Conservation (phyloP, 1,284 basidiomycete genomes). For the Hemileccinum hortonii region DNA sequence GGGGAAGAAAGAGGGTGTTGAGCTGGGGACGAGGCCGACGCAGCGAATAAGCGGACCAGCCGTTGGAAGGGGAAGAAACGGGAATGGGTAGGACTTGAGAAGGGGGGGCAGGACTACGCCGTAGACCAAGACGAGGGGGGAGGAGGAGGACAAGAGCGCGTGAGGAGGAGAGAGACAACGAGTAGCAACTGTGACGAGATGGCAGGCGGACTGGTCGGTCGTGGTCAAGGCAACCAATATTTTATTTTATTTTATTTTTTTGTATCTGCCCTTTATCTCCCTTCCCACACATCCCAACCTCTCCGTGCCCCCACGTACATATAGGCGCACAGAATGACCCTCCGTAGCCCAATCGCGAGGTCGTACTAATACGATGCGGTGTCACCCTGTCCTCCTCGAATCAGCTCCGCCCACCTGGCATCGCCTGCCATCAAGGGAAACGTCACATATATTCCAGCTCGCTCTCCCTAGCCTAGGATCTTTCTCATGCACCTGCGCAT, state of each 20-base stretch:
- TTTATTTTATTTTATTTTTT: conserved; percentile 6
- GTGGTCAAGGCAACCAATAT: conserved; percentile 67
- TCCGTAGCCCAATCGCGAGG: too few species aligned
- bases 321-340: too few species aligned
- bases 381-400: too few species aligned
- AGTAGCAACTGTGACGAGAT: conserved; percentile 30
- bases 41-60: conserved; percentile 37
- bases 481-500: too few species aligned
- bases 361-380: too few species aligned
- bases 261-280: conserved; percentile 2
- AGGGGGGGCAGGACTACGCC: conserved; percentile 20
- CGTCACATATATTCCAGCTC: too few species aligned
- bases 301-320: too few species aligned
- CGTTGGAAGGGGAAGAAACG: conserved; percentile 23
- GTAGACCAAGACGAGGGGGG: conserved; percentile 19
- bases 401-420: too few species aligned
- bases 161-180: conserved; percentile 3
- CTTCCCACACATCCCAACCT: conserved; percentile 23
- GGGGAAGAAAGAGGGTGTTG: conserved; percentile 35
- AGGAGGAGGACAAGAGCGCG: conserved; percentile 10
- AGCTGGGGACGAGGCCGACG: conserved; percentile 41
- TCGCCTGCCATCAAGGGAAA: too few species aligned
- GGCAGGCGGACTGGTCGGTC: conserved; percentile 22
- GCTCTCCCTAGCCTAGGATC: too few species aligned
- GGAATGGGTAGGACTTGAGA: neutral